Percentiles rank a stretch among this genome's conserved stretches.
phyloP scores from a whole-genome alignment of 2,329 filamentous ascomycete genomes.

The Colletotrichum siamense region DNA sequence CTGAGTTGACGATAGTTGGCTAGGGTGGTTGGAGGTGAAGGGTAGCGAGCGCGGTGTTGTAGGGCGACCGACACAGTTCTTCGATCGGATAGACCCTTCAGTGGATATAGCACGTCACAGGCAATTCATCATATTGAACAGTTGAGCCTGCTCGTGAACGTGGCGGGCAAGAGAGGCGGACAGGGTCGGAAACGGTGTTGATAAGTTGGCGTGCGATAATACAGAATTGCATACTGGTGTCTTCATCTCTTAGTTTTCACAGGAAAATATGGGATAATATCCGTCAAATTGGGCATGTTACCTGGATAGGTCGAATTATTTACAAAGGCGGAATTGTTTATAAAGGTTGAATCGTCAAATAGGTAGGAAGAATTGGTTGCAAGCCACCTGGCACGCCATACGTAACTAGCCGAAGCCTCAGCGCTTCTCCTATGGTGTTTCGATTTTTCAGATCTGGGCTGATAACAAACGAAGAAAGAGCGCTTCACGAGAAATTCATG shows the following conservation, averaged over 20 bases:
- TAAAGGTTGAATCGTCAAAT: no score
- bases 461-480: not conserved
- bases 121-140: not conserved
- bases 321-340: no score
- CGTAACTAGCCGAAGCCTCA: not conserved
- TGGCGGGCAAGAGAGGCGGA: not conserved
- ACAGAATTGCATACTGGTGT: not conserved
- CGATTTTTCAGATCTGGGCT: not conserved
- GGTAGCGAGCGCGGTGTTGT: not conserved
- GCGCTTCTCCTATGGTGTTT: not conserved
- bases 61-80: not conserved
- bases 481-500: not conserved
- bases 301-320: not conserved
- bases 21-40: not conserved
- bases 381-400: not conserved
- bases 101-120: not conserved
- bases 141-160: rapidly evolving
- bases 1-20: not conserved
- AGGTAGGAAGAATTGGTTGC: not conserved
- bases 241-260: not conserved
- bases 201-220: not conserved
- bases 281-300: not conserved
- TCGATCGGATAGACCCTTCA: not conserved
- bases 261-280: rapidly evolving
- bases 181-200: rapidly evolving